Base-by-base conservation (phyloP, 2,329 filamentous ascomycete genomes). In the Fusarium sulawesiense region DNA sequence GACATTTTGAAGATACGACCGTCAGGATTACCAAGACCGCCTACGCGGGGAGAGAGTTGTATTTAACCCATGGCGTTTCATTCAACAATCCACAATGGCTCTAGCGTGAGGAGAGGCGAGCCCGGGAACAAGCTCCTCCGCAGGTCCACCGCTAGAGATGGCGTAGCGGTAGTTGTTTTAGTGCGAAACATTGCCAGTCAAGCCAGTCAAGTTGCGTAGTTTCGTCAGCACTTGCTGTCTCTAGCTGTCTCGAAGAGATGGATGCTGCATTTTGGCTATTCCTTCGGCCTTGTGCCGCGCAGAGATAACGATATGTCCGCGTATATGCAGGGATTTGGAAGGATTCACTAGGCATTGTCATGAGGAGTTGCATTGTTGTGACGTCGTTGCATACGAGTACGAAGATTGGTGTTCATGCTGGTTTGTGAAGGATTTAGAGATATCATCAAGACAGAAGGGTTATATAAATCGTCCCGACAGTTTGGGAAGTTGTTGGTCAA, bases 21-120 rank as follows among this genome's bases (percentile, higher is more conserved):
- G 7, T n/a, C 25, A 23, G 10, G 10, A 23, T 16, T 10, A 5
- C 18, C 18, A 29, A 8, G 7, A 10, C 6, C 9, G 7, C n/a
- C 42, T 2, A 44, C 21, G n/a, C 11, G 60, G 44, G 44, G 60
- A 41, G 40, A 16, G 14, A 11, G n/a, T 34, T 37, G n/a, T 56
- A 62, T 53, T 46, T 54, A 51, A 69, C 48, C 4, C n/a, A 64
- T 51, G 5, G 4, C 10, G 49, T 51, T 51, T 29, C 32, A 51
- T 41, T 10, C 14, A 25, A 9, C 30, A 34, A 10, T 50, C 49
- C 49, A 27, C 18, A 51, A 29, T 18, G 18, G 49, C 11, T 41
- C 27, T 51, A 51, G 49, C 49, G 49, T 25, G 49, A 51, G 34
- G 34, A 37, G 34, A 37, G 34, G 34, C 34, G 34, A 25, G 14